Evolutionary conservation across 257 asterid species (phyloP), one percentile per base, ranked within the genome.

Genomic region (Avicennia marina): DNA sequence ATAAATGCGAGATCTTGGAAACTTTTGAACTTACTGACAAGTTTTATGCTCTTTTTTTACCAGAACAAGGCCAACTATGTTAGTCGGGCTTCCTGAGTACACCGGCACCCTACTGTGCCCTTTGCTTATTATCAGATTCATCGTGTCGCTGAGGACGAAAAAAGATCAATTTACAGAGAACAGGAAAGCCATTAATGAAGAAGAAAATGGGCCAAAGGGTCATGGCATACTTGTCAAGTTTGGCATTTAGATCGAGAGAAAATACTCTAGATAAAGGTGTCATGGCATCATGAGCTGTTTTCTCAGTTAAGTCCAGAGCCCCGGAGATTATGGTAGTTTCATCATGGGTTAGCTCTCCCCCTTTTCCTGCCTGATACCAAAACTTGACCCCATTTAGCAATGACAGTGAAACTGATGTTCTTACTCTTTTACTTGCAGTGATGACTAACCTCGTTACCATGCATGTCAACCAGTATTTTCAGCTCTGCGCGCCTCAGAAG

Each of bases 251-350:
- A 64, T 84, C 87, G 32, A 84, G 63, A 15, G 94, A 71, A 70
- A 87, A 84, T 31, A 79, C 76, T 62, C 74, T 70, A 63, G 85
- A 51, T 59, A 81, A 70, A 1, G 74, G 82, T 12, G 94, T 84
- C 91, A 87, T 87, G 20, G 94, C 91, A 70, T 87, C 89, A 69
- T 62, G 72, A 19, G 91, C 94, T 34, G 79, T 87, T 75, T 81
- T 87, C 51, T 64, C 86, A 8, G 87, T 78, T 52, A 87, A 72
- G 63, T 84, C 91, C 54, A 87, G 82, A 29, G 84, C 96, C 53
- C 96, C 96, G 11, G 86, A 70, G 58, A 87, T 87, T 13, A 87
- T 84, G 17, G 81, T 81, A 24, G 87, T 81, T 68, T 87, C 94
- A 24, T 84, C 73, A 52, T 71, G 81, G 3, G 83, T 69, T 41